phyloP scores from a whole-genome alignment of 2,329 filamentous ascomycete genomes.

The Pestalotiopsis sp. region DNA sequence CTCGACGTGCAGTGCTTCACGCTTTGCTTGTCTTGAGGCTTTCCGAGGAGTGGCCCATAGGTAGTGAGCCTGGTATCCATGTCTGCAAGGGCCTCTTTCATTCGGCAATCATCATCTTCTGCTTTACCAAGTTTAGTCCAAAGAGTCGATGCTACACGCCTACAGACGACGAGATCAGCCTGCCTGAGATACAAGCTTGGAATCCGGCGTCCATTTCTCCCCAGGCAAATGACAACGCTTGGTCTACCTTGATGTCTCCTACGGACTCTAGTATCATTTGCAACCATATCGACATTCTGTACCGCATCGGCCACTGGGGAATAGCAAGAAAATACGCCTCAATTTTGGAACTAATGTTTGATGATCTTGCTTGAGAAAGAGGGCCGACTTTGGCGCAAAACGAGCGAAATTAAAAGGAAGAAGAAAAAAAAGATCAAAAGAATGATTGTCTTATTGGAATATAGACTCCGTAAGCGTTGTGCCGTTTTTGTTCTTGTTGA shows the following conservation, averaged over 20 bases:
- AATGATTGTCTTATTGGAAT: neutral
- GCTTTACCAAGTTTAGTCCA: neutral
- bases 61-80: neutral
- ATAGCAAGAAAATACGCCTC: neutral
- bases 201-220: too few species aligned
- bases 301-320: neutral
- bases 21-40: neutral
- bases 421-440: neutral
- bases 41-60: neutral
- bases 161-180: neutral
- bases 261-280: neutral
- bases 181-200: neutral
- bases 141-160: too few species aligned
- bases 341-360: neutral
- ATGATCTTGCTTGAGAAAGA: neutral
- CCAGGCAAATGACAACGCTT: neutral
- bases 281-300: neutral
- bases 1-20: neutral
- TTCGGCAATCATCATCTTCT: neutral
- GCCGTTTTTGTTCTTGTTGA: too few species aligned
- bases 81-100: neutral
- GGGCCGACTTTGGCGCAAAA: neutral
- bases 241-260: neutral
- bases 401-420: neutral
- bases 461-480: too few species aligned